A percentile compares a stretch with the other conserved stretches of the same genome.
phyloP scores from a whole-genome alignment of 352 stramenopile species.

The Aphanomyces astaci region DNA sequence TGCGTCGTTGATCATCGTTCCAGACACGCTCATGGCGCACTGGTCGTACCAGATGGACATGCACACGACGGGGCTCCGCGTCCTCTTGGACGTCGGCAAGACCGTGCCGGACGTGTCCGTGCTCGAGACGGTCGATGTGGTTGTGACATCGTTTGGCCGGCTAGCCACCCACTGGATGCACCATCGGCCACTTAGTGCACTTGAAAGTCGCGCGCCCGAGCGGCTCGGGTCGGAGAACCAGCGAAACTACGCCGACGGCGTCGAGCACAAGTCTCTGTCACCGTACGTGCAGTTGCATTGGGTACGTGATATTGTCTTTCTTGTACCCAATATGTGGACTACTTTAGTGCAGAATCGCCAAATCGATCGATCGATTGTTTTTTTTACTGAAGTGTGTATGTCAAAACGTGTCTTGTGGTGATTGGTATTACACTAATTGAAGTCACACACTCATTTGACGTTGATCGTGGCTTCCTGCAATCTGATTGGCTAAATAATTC shows the following conservation, averaged over 20 bases:
- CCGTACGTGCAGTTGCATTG: conserved; percentile 57
- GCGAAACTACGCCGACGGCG: conserved; percentile 3
- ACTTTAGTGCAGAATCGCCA: too few species aligned
- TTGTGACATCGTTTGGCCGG: conserved; percentile 64
- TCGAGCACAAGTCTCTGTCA: conserved; percentile 18
- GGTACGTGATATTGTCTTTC: too few species aligned
- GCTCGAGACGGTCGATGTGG: conserved; percentile 56
- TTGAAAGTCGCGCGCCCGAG: conserved; percentile 55
- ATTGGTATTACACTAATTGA: too few species aligned
- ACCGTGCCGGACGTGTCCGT: conserved; percentile 34
- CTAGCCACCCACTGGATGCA: conserved; percentile 58
- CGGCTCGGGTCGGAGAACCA: conserved; percentile 57
- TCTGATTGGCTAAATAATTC: too few species aligned
- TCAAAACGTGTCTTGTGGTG: neutral
- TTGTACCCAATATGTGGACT: too few species aligned
- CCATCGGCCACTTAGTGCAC: conserved; percentile 42
- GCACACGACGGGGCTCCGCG: conserved; percentile 34
- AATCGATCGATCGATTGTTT: too few species aligned
- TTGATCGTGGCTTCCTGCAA: too few species aligned
- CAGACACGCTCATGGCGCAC: conserved; percentile 63
- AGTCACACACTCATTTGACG: too few species aligned
- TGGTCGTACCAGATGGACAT: conserved; percentile 68
- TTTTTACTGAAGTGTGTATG: too few species aligned
- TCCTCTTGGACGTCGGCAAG: conserved; percentile 45
- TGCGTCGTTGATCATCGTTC: conserved; percentile 61